Evolutionary conservation across 2,329 filamentous ascomycete genomes (phyloP).

Genomic region (Diplodia intermedia): DNA sequence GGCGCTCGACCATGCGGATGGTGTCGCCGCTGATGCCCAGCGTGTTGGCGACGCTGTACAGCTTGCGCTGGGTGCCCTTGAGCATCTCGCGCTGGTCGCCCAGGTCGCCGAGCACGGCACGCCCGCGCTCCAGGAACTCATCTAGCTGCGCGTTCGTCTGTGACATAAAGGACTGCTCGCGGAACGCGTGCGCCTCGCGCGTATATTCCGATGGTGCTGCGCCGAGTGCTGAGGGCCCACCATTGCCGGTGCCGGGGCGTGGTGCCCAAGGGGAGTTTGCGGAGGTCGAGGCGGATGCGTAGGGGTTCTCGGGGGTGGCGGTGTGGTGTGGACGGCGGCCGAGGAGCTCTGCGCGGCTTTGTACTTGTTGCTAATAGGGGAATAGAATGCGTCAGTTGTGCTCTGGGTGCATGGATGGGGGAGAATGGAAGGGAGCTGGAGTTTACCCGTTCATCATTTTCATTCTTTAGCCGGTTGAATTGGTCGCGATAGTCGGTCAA

Average conservation of each 20-base stretch:
- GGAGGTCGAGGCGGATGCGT: constrained; percentile 68
- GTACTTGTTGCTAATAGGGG: constrained; percentile 59
- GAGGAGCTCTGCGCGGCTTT: constrained; percentile 81
- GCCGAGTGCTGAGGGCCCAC: constrained; percentile 47
- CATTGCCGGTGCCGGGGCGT: constrained; percentile 51
- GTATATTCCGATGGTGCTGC: constrained; percentile 62
- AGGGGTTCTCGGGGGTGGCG: constrained; percentile 91
- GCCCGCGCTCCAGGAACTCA: constrained; percentile 89
- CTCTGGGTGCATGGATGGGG: background rate
- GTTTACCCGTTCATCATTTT: constrained; percentile 74
- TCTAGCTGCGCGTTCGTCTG: constrained; percentile 85
- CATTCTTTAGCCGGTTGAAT: constrained; percentile 77
- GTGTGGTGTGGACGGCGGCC: constrained; percentile 81
- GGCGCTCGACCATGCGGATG: constrained; percentile 92
- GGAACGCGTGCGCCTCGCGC: constrained; percentile 81
- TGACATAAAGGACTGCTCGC: constrained; percentile 87
- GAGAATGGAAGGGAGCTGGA: background rate
- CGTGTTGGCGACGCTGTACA: constrained; percentile 94
- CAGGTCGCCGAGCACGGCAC: constrained; percentile 87
- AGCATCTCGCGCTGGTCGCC: constrained; percentile 91
- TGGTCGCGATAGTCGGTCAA: constrained; percentile 79
- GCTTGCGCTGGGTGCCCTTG: constrained; percentile 87
- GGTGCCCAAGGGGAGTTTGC: constrained; percentile 47
- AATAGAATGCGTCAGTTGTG: background rate
- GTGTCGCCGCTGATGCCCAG: constrained; percentile 93